phyloP scores from a whole-genome alignment of 306 rosid species.

The Rosa rugosa region DNA sequence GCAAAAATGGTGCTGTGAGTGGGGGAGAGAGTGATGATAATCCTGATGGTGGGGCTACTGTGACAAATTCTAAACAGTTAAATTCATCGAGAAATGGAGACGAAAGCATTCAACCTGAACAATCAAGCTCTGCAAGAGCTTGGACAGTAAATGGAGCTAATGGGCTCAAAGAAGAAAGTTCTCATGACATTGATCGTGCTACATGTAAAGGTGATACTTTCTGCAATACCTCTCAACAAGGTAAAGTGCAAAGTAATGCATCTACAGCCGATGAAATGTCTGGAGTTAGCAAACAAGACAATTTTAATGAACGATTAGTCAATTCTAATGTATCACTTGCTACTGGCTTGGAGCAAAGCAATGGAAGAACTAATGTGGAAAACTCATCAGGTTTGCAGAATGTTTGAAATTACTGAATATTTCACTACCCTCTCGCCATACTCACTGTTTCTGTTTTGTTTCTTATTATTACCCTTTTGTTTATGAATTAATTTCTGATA shows the following conservation, averaged over 20 bases:
- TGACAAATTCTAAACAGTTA: conserved; percentile 50
- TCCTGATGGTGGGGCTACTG: conserved; percentile 59
- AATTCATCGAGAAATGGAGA: conserved; percentile 67
- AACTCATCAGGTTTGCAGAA: conserved; percentile 65
- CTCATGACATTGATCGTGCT: conserved; percentile 50
- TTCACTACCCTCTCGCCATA: background rate
- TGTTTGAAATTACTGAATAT: conserved; percentile 22
- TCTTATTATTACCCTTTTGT: conserved; percentile 22
- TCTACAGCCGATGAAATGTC: conserved; percentile 63
- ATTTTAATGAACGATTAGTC: conserved; percentile 52
- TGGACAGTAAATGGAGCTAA: conserved; percentile 65
- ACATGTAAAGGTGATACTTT: conserved; percentile 49
- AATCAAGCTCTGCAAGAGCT: conserved; percentile 67
- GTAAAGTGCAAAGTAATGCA: conserved; percentile 45
- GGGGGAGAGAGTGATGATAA: conserved; percentile 66
- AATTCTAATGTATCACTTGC: conserved; percentile 56
- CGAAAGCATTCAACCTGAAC: conserved; percentile 68
- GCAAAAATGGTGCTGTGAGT: conserved; percentile 47
- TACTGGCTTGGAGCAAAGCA: conserved; percentile 58
- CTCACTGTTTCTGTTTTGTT: background rate
- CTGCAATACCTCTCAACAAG: conserved; percentile 43
- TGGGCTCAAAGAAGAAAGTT: conserved; percentile 64
- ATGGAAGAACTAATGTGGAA: conserved; percentile 59
- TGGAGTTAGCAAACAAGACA: conserved; percentile 65
- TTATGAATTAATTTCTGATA: conserved; percentile 35